phyloP scores from a whole-genome alignment of 2,329 filamentous ascomycete genomes.

The Blumeria hordei region DNA sequence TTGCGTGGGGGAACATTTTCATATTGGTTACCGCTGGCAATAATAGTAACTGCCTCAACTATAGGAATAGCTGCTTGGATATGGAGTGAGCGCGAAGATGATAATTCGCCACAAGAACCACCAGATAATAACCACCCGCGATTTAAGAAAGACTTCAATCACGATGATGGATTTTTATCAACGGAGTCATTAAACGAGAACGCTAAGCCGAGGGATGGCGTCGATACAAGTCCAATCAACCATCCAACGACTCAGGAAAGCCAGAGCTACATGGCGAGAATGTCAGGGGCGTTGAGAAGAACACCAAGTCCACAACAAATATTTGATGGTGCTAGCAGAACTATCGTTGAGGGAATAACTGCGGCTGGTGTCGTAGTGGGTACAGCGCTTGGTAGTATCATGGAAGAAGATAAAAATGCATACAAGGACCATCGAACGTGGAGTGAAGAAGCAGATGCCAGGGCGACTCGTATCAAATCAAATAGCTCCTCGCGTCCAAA shows the following conservation, averaged over 20 bases:
- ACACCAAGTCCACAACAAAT: constrained; percentile 76
- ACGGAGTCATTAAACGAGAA: constrained; percentile 5
- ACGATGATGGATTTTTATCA: constrained; percentile 18
- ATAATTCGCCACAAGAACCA: constrained; percentile 21
- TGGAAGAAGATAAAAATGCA: constrained; percentile 58
- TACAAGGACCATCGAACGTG: constrained; percentile 75
- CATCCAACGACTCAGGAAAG: constrained; percentile 21
- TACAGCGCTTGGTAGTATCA: constrained; percentile 58
- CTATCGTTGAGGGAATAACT: constrained; percentile 56
- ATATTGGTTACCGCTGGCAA: constrained; percentile 72
- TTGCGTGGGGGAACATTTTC: constrained; percentile 38
- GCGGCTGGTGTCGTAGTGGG: constrained; percentile 66
- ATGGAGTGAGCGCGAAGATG: constrained; percentile 67
- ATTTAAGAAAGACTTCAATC: not conserved
- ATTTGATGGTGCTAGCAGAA: constrained; percentile 60
- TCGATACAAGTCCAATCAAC: constrained; percentile 18
- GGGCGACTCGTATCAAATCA: constrained; percentile 23
- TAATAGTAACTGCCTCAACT: constrained; percentile 73
- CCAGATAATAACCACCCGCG: not conserved
- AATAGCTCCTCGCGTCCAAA: constrained; percentile 5
- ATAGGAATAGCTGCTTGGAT: constrained; percentile 75
- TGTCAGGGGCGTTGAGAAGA: constrained; percentile 58
- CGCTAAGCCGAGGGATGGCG: constrained; percentile 14
- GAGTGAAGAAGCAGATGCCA: constrained; percentile 69
- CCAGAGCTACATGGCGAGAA: constrained; percentile 44